These are phyloP conservation scores for Angophora floribunda DNA, from an alignment of 345 rosid species.

Conservation along the genomic window DNA sequence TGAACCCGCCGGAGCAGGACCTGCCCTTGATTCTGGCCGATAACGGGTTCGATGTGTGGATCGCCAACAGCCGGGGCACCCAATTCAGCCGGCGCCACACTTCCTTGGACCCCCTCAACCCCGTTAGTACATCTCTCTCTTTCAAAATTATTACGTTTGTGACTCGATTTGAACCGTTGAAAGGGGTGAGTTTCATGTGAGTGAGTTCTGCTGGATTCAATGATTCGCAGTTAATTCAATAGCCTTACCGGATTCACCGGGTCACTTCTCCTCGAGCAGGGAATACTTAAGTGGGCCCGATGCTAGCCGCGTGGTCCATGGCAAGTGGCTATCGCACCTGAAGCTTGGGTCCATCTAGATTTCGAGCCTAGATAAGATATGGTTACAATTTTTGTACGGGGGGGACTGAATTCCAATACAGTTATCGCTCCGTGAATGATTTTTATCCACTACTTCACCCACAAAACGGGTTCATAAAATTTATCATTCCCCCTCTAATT, in stretches of 20 bases:
- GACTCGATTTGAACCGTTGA: not conserved
- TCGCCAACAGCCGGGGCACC: conserved; percentile 81
- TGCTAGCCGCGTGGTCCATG: not conserved
- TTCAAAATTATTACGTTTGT: no score
- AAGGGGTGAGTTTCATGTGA: not conserved
- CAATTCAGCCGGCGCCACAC: conserved; percentile 59
- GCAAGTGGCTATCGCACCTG: not conserved
- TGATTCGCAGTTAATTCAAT: not conserved
- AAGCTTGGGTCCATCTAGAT: not conserved
- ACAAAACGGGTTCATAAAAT: not conserved
- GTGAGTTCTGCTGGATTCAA: not conserved
- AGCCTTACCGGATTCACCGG: not conserved
- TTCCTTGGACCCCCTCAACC: conserved; percentile 30
- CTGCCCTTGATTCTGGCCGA: conserved; percentile 82
- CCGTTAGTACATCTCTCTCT: conserved; percentile 14
- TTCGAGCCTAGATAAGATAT: not conserved
- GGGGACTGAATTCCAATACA: no score
- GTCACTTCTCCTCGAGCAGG: not conserved
- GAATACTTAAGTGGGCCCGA: not conserved
- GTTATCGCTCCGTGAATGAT: no score
- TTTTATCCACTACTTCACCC: no score
- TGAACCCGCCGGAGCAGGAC: conserved; percentile 76
- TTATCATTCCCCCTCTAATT: not conserved
- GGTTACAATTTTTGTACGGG: not conserved
- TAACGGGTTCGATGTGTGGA: conserved; percentile 93